Base-by-base conservation (phyloP, 768 basidiomycete genomes). In the Agaricus bisporus region DNA sequence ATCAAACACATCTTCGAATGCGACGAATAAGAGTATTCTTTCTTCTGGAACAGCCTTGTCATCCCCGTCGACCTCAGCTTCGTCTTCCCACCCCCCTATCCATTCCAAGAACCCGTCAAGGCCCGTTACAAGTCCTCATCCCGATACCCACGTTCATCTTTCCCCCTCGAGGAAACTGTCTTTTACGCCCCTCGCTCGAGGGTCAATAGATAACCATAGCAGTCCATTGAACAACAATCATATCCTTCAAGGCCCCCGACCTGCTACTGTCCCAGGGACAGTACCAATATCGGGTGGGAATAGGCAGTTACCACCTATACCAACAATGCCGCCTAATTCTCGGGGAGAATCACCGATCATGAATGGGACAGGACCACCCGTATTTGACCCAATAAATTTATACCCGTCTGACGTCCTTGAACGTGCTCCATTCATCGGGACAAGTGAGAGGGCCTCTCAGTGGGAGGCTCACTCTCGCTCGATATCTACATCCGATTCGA, bases 101-200 rank as follows among this genome's bases (percentile, higher is more conserved):
- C 52, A 41, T 61, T 60, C 45, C 60, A 59, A 44, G 41, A 64
- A 54, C 41, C 65, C 56, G 15, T 58, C 63, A 1, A 60, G 61
- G 20, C 56, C 68, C 14, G 58, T 63, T 20, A 60, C 58, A 29
- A 48, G 54, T 18, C 50, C 59, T 18, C 61, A 65, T 17, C 63
- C 64, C 12, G 52, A 57, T 9, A 45, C 49, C 11, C 58, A 56
- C 20, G 37, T 59, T 32, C 57, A 62, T 9, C 46, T 41, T 32
- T 61, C 63, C 15, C 62, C 68, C 35, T 48, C 64, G 9, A 56
- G 70, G 46, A 62, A 64, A 57, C 54, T 65, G 5, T 64, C 66
- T 41, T 35, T 70, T 6, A 58, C 25, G 35, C 61, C 58, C 7
- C 26, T 49, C 4, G 61, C 63, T 45, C 58, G 56, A 44, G 36